Evolutionary conservation across 768 basidiomycete species (phyloP), one percentile per base, ranked within the genome.

Genomic region (Galerina sulciceps): DNA sequence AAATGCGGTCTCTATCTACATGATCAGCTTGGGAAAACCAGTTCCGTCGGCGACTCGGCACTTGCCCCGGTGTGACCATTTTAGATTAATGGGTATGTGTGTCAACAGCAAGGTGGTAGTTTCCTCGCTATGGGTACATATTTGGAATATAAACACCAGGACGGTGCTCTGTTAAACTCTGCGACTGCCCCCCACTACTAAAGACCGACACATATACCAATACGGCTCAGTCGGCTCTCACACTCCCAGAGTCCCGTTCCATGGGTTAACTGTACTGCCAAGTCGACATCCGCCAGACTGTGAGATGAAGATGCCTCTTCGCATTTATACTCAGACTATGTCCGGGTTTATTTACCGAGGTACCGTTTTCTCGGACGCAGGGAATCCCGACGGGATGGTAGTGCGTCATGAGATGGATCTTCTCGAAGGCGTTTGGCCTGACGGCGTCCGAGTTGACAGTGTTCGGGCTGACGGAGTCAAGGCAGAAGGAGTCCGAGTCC

Each of bases 81-180:
- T 51, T 51, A 14, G 49, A 51, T 51, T 51, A 51, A 51, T 51
- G 49, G 49, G 49, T n/a, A 31, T 51, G 49, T 51, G 49, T 51
- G 35, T 18, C 49, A 17, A 35, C 20, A 36, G 36, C 11, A 37
- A 35, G 34, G 23, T 14, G 18, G 23, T 23, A 15, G 22, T 13
- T 31, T 8, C 9, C 34, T 47, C 20, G 26, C 45, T 23, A 23
- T 22, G 26, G 45, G 20, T 47, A 15, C 22, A 11, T 47, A 47
- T 47, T 47, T 47, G 23, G 45, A 22, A 31, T 8, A 31, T 31
- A 31, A 31, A 31, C 26, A 31, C 26, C 26, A 31, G 26, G 26
- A 31, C 26, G 26, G 26, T 8, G 26, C 26, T 31, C 26, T 31
- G 26, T 31, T 31, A 31, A 31, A 31, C 5, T 31, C 26, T 31